Conservation (phyloP, 1,139 yeast genomes). For the Pichia sp. region DNA sequence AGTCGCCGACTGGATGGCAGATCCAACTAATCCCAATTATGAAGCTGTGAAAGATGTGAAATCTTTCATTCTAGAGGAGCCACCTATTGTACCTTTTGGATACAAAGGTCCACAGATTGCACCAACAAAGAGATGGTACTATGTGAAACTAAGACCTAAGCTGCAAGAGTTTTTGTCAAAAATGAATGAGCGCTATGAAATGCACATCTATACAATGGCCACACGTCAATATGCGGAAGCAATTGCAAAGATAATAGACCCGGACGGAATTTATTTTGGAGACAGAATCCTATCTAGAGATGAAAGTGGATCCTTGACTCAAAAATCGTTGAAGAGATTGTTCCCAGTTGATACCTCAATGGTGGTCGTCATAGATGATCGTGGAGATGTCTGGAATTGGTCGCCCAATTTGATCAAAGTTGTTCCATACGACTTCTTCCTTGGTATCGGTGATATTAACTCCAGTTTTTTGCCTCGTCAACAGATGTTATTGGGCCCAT, state of each 20-base stretch:
- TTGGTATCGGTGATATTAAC: conserved; percentile 96
- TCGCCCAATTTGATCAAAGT: conserved; percentile 85
- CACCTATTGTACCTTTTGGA: conserved; percentile 48
- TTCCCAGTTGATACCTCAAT: conserved; percentile 95
- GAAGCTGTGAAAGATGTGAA: conserved; percentile 77
- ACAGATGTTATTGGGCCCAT: conserved; percentile 64
- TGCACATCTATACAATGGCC: conserved; percentile 99
- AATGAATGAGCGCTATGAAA: conserved; percentile 63
- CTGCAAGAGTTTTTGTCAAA: conserved; percentile 60
- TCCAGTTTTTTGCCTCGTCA: conserved; percentile 86
- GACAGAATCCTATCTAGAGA: conserved; percentile 89
- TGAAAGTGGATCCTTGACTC: conserved; percentile 89
- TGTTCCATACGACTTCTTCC: conserved; percentile 91
- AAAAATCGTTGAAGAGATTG: conserved; percentile 76
- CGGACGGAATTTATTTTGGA: conserved; percentile 78
- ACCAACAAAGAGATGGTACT: conserved; percentile 70
- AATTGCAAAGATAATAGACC: conserved; percentile 88
- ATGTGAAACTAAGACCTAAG: conserved; percentile 90
- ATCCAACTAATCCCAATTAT: conserved; percentile 77
- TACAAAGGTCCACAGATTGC: conserved; percentile 54
- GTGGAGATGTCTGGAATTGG: conserved; percentile 99
- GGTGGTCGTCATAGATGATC: conserved; percentile 95
- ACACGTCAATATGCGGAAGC: conserved; percentile 89
- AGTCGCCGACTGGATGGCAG: conserved; percentile 93
- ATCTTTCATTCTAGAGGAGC: conserved; percentile 73